phyloP scores from a whole-genome alignment of 345 rosid genomes.

The Citrus sp. region DNA sequence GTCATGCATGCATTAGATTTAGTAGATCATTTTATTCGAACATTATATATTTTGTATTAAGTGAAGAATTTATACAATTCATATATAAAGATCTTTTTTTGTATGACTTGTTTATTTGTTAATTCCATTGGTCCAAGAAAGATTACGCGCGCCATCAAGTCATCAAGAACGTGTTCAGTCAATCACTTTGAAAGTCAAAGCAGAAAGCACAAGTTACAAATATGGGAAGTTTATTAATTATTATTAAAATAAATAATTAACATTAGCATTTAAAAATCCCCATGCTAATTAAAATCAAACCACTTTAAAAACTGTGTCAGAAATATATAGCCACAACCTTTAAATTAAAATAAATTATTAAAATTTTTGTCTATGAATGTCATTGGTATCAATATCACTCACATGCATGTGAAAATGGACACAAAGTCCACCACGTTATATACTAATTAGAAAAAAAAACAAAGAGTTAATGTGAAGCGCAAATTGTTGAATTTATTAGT shows the following conservation, averaged over 20 bases:
- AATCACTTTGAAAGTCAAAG: neutral
- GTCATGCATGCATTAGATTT: too few species aligned
- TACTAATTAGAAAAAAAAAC: neutral
- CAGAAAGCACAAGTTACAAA: neutral
- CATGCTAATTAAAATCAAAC: neutral
- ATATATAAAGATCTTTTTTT: neutral
- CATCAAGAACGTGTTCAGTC: neutral
- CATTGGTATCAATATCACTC: too few species aligned
- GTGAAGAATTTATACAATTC: too few species aligned
- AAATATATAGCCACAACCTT: neutral
- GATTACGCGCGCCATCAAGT: too few species aligned
- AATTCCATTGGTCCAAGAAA: too few species aligned
- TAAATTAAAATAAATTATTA: too few species aligned
- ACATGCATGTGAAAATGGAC: neutral
- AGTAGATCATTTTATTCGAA: too few species aligned
- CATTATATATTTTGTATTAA: too few species aligned
- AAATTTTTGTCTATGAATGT: too few species aligned
- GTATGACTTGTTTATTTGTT: neutral
- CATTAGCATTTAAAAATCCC: neutral
- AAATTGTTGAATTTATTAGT: neutral
- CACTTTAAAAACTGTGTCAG: neutral
- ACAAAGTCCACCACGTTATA: neutral
- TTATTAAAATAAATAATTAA: too few species aligned
- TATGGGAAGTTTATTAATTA: too few species aligned
- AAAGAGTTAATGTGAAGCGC: neutral